Conservation (phyloP, 495 filamentous ascomycete genomes). For the Aspergillus sclerotiicarbonarius region DNA sequence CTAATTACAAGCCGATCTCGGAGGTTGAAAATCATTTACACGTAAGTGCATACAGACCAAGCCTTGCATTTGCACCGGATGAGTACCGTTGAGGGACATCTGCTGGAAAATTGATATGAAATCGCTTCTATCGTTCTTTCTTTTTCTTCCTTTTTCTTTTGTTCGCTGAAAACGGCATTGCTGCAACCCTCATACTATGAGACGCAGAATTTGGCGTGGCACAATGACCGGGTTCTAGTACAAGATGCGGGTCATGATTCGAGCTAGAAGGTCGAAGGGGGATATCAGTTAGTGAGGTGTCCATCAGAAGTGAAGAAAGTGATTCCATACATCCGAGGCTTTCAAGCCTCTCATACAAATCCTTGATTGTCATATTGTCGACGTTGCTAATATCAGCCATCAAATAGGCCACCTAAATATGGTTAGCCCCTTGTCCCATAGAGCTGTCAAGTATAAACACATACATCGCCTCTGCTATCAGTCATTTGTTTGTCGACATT, state of each 20-base stretch:
- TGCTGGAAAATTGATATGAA: constrained; percentile 1
- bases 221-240: constrained; percentile 54
- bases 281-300: background rate
- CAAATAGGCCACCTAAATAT: constrained; percentile 74
- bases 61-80: background rate
- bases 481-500: constrained; percentile 99
- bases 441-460: constrained; percentile 15
- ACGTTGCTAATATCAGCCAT: constrained; percentile 97
- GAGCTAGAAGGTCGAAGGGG: constrained; percentile 47
- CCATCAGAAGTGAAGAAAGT: background rate
- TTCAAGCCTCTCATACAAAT: constrained; percentile 79
- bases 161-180: too few species aligned
- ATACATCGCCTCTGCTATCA: constrained; percentile 85
- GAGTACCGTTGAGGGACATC: constrained; percentile 17
- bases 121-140: constrained; percentile 1
- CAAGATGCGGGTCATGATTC: constrained; percentile 83
- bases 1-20: background rate
- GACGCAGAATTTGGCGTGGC: background rate
- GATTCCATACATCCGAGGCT: constrained; percentile 67
- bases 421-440: constrained; percentile 13
- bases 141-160: background rate
- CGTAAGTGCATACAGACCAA: background rate
- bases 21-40: background rate
- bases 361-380: constrained; percentile 74
- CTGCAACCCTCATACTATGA: background rate